These are phyloP conservation scores for Cordyceps cateniannulata DNA, from an alignment of 2,329 filamentous ascomycete genomes.

Conservation along the genomic window DNA sequence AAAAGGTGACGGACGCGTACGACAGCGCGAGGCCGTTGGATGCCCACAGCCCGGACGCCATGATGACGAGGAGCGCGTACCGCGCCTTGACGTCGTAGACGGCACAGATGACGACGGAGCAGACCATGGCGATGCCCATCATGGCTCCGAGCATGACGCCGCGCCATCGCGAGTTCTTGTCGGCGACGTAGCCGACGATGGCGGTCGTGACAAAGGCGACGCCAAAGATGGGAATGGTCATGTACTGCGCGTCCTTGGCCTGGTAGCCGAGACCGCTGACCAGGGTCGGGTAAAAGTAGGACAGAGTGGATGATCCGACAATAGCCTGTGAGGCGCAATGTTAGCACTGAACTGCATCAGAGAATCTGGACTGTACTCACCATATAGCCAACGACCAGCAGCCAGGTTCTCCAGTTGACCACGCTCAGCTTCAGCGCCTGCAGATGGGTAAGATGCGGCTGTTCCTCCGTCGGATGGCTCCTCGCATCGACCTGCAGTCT, in stretches of 20 bases:
- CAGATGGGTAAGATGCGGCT: slow-evolving; percentile 62
- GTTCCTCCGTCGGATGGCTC: slow-evolving; percentile 58
- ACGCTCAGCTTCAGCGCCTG: slow-evolving; percentile 42
- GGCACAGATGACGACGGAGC: slow-evolving; percentile 30
- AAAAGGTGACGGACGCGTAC: slow-evolving; percentile 46
- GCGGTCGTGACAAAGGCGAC: slow-evolving; percentile 44
- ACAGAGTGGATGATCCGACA: slow-evolving; percentile 38
- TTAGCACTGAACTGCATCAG: no score
- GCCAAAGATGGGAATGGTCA: slow-evolving; percentile 46
- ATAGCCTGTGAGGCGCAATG: slow-evolving; percentile 23
- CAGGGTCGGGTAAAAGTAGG: slow-evolving; percentile 48
- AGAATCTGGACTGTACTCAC: slow-evolving; percentile 13
- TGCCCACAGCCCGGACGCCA: slow-evolving; percentile 48
- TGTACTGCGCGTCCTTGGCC: slow-evolving; percentile 40
- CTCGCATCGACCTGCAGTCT: slow-evolving; percentile 62
- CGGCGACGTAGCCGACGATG: slow-evolving; percentile 40
- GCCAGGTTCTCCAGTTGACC: slow-evolving; percentile 34
- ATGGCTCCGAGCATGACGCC: slow-evolving; percentile 42
- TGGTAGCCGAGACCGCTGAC: slow-evolving; percentile 45
- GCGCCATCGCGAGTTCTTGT: slow-evolving; percentile 37
- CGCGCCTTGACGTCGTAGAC: slow-evolving; percentile 46
- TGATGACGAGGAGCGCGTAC: slow-evolving; percentile 48
- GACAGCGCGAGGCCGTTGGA: slow-evolving; percentile 45
- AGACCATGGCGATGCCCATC: slow-evolving; percentile 34
- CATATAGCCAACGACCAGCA: slow-evolving; percentile 36